These are phyloP conservation scores for Penicillium mononematosum DNA, from an alignment of 495 filamentous ascomycete genomes.

Conservation along the genomic window DNA sequence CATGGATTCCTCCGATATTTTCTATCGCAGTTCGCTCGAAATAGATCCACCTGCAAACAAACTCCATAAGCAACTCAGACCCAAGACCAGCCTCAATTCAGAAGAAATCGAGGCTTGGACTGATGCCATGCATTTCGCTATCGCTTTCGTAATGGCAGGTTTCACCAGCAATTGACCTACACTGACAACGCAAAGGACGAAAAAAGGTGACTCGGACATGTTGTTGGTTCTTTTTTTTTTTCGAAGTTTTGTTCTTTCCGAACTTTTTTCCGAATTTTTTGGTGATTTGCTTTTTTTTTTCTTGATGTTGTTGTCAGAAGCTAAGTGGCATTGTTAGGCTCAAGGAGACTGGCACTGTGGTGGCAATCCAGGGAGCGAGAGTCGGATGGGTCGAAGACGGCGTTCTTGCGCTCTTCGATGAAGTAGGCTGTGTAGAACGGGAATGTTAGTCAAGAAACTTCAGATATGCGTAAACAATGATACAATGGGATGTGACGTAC, in stretches of 20 bases:
- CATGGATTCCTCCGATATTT: not conserved
- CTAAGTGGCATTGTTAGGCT: slow-evolving; percentile 30
- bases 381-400: slow-evolving; percentile 60
- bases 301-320: not conserved
- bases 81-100: not conserved
- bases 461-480: not conserved
- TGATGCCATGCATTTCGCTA: slow-evolving; percentile 11
- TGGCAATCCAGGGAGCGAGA: slow-evolving; percentile 66
- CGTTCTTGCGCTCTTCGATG: slow-evolving; percentile 46
- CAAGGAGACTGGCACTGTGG: slow-evolving; percentile 62
- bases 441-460: slow-evolving; percentile 4
- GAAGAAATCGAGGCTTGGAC: not conserved
- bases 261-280: too few relatives aligned
- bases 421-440: slow-evolving; percentile 31
- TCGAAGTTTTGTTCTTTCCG: not conserved
- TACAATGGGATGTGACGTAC: slow-evolving; percentile 42
- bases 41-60: slow-evolving; percentile 3
- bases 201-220: not conserved
- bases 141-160: slow-evolving; percentile 5
- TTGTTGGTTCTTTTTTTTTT: not conserved
- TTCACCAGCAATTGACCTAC: slow-evolving; percentile 2
- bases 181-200: not conserved
- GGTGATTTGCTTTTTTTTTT: not conserved
- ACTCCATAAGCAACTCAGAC: slow-evolving; percentile 8
- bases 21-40: slow-evolving; percentile 3